Evolutionary conservation across 2,329 filamentous ascomycete species (phyloP).

Genomic region (Penicillium sp.): DNA sequence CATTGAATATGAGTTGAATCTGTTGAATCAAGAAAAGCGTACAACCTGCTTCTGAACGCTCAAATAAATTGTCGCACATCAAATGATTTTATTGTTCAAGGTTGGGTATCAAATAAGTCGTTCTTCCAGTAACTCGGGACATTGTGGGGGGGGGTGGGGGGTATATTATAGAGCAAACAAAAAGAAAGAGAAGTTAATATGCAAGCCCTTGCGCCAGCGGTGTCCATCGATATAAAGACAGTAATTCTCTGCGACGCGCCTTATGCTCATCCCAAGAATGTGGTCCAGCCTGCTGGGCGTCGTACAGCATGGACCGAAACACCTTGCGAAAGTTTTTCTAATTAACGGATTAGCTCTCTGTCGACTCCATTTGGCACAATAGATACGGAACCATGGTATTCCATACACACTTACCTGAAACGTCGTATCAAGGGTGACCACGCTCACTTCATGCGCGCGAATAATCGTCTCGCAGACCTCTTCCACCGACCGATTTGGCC

Average conservation of each 20-base stretch:
- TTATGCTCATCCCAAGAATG: slow-evolving; percentile 41
- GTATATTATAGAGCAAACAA: not conserved
- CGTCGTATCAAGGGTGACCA: slow-evolving; percentile 46
- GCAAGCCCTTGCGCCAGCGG: slow-evolving; percentile 10
- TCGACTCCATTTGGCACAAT: too few species aligned
- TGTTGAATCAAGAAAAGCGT: too few species aligned
- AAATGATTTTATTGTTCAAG: not conserved
- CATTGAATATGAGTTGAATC: too few species aligned
- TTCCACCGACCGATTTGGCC: slow-evolving; percentile 43
- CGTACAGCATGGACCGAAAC: slow-evolving; percentile 45
- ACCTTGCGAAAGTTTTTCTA: slow-evolving; percentile 53
- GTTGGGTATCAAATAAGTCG: too few species aligned
- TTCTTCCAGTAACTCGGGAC: not conserved
- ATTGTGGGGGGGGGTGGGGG: not conserved
- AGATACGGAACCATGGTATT: too few species aligned
- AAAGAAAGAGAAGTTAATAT: slow-evolving; percentile 2
- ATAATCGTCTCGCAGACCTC: slow-evolving; percentile 48
- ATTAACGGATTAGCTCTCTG: not conserved
- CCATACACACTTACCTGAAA: slow-evolving; percentile 38
- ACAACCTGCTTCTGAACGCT: too few species aligned
- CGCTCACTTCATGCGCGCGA: slow-evolving; percentile 47
- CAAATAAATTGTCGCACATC: too few species aligned
- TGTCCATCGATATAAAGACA: slow-evolving; percentile 52
- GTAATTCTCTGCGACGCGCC: slow-evolving; percentile 43
- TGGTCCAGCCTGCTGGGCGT: slow-evolving; percentile 39